Base-by-base conservation (phyloP, 1,139 yeast genomes). In the Pichia sp. region DNA sequence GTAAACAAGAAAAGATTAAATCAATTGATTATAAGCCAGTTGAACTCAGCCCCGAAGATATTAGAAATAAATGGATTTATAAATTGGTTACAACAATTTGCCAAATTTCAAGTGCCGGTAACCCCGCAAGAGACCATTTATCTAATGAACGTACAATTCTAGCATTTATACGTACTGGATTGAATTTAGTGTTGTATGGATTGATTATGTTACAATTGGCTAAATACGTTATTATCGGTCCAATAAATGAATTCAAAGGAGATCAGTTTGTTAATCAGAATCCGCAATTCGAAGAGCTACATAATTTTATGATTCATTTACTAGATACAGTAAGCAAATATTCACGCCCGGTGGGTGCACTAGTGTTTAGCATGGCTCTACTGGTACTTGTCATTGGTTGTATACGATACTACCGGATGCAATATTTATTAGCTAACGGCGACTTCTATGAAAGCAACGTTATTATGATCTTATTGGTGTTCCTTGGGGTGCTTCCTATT, bases 61-160 rank as follows among this genome's bases (percentile, higher is more conserved):
- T 29, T 7, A 29, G 27, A 10, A 18, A 42, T 2, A 8, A 36
- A 5, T 27, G 29, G 31, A n/a, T 44, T 11, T 33, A 39, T 25
- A 28, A 9, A 26, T 2, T 39, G 3, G 34, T 44, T 4, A 30
- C 28, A 10, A 9, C 18, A 29, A 5, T 36, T 9, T 34, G 48
- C 5, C 42, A 36, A 28, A 35, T 29, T 4, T 31, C 45, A 10
- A 36, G 33, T 4, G 47, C 48, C 11, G 58, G 51, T 2, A 51
- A 47, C 35, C 57, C 52, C 5, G 57, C 65, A 2, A 49, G 66
- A 45, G 66, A 58, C 44, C 63, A 62, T 44, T 44, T 86, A 65
- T 90, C 95, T 25, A 85, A 84, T 61, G 95, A 86, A 61, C 70
- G 95, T 51, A 86, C 94, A 0, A 80, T 79, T 51, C 68, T 86